phyloP scores from a whole-genome alignment of 352 stramenopile species.

The Pelagophyceae sp. region DNA sequence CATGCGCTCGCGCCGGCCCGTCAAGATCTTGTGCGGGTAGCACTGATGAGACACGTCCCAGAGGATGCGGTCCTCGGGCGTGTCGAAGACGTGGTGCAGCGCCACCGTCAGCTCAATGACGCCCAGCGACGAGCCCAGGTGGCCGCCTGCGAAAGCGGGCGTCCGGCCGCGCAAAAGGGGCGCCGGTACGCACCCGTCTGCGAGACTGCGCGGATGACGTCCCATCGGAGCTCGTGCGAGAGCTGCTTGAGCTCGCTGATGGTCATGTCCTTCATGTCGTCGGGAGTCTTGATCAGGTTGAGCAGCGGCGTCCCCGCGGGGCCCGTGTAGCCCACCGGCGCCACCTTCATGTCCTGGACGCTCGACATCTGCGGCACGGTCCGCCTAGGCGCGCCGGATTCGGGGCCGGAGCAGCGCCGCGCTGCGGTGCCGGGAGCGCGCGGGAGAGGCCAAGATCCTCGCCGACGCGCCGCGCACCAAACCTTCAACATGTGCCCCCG shows the following conservation, averaged over 20 bases:
- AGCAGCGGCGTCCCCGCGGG: constrained; percentile 50
- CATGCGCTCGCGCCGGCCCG: constrained; percentile 57
- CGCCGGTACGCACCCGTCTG: too few species aligned
- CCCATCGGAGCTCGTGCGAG: constrained; percentile 67
- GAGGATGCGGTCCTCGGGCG: constrained; percentile 73
- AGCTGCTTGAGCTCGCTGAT: constrained; percentile 69
- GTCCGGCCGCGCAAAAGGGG: too few species aligned
- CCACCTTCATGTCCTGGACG: too few species aligned
- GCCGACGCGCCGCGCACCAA: too few species aligned
- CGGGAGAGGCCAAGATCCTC: too few species aligned
- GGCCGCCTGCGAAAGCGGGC: too few species aligned
- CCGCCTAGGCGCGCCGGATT: too few species aligned
- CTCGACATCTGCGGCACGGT: too few species aligned
- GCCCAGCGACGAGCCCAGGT: constrained; percentile 64
- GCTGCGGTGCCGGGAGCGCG: too few species aligned
- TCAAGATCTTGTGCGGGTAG: constrained; percentile 77
- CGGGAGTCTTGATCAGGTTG: constrained; percentile 44
- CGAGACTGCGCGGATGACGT: constrained; percentile 65
- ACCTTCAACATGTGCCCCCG: too few species aligned
- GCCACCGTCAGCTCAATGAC: constrained; percentile 72
- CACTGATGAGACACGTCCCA: constrained; percentile 75
- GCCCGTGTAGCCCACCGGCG: constrained; percentile 37
- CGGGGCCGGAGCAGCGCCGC: too few species aligned
- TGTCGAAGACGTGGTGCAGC: constrained; percentile 74
- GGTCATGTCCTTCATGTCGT: too few species aligned